These are phyloP conservation scores for Boechera divaricarpa DNA, from an alignment of 345 rosid genomes.

Conservation along the genomic window DNA sequence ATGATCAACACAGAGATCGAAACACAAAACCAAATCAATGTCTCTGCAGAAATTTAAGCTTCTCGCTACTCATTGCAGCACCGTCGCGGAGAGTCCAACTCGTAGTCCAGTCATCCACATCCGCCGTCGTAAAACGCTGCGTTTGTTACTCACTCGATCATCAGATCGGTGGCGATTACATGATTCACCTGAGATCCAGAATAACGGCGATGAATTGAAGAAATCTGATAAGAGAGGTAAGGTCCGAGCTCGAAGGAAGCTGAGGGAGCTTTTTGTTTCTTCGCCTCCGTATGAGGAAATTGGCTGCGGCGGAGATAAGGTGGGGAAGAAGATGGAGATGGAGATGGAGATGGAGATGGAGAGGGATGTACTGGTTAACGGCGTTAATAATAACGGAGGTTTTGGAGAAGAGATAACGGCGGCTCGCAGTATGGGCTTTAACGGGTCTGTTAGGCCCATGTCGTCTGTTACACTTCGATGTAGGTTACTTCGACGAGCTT, in stretches of 20 bases:
- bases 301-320: constrained; percentile 19
- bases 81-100: constrained; percentile 78
- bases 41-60: constrained; percentile 86
- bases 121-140: constrained; percentile 92
- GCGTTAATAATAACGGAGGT: constrained; percentile 34
- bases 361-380: constrained; percentile 36
- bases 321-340: constrained; percentile 38
- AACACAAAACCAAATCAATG: constrained; percentile 34
- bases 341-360: constrained; percentile 41
- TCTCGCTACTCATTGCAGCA: constrained; percentile 81
- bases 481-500: constrained; percentile 75
- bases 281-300: constrained; percentile 73
- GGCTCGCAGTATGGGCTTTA: constrained; percentile 48
- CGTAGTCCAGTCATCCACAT: constrained; percentile 82
- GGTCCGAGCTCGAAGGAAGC: constrained; percentile 60
- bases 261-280: constrained; percentile 79
- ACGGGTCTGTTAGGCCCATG: constrained; percentile 56
- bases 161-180: constrained; percentile 52
- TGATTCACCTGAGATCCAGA: constrained; percentile 29
- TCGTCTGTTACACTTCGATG: constrained; percentile 48
- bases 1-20: neutral
- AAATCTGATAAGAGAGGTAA: constrained; percentile 46
- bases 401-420: constrained; percentile 40
- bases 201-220: constrained; percentile 40
- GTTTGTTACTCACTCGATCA: constrained; percentile 71